Conservation (phyloP, 495 filamentous ascomycete species). For the Amphirosellinia nigrospora region DNA sequence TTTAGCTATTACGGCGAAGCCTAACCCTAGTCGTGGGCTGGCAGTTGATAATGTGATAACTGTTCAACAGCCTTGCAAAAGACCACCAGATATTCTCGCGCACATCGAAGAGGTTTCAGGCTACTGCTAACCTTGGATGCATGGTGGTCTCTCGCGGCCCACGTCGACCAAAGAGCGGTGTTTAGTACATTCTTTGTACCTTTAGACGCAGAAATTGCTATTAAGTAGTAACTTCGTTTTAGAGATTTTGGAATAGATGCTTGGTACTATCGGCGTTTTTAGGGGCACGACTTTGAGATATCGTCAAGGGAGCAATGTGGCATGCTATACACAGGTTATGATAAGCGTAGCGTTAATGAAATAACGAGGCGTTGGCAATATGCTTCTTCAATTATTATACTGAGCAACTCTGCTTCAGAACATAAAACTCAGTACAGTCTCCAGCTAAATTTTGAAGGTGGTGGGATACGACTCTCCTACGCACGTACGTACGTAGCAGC, state of each 20-base stretch:
- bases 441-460: background rate
- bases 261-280: conserved; percentile 11
- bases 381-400: conserved; percentile 3
- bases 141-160: conserved; percentile 12
- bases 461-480: conserved; percentile 2
- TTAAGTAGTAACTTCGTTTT: background rate
- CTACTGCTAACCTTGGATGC: background rate
- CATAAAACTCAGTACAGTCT: background rate
- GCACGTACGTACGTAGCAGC: background rate
- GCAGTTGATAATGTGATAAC: background rate
- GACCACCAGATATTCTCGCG: background rate
- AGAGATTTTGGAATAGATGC: background rate
- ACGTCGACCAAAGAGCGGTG: conserved; percentile 8
- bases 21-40: conserved; percentile 29
- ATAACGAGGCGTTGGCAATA: conserved; percentile 22
- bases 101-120: conserved; percentile 7
- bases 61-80: background rate
- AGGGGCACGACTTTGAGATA: background rate
- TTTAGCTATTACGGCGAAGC: conserved; percentile 45
- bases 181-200: background rate
- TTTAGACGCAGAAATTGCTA: background rate
- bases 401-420: background rate
- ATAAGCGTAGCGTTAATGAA: conserved; percentile 24
- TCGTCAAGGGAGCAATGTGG: background rate
- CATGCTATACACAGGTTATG: background rate